A percentile compares a stretch with the other conserved stretches of the same genome.
These are phyloP conservation scores for Dioscorea zingiberensis DNA, from an alignment of 106 monocot genomes.

Conservation along the genomic window DNA sequence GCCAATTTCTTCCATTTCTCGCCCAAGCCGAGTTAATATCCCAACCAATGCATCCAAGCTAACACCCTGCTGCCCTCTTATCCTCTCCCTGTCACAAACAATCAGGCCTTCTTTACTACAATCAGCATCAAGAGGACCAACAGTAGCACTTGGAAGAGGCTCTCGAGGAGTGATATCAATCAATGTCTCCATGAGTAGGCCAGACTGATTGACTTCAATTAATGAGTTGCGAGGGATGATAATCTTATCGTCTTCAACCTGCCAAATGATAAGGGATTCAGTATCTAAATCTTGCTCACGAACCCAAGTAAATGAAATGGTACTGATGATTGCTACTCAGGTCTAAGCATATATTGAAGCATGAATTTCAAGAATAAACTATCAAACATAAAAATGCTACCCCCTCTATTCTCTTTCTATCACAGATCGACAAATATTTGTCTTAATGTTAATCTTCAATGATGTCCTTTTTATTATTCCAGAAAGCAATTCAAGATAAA, in stretches of 20 bases:
- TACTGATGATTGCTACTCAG: no score
- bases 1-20: conserved; percentile 89
- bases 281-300: no score
- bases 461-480: no score
- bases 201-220: conserved; percentile 95
- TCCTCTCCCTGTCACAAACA: conserved; percentile 80
- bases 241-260: conserved; percentile 93
- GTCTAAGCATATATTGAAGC: no score
- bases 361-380: no score
- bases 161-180: conserved; percentile 91
- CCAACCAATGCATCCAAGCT: conserved; percentile 95
- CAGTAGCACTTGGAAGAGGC: conserved; percentile 78
- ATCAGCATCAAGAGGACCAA: conserved; percentile 60
- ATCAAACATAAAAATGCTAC: no score
- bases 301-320: no score
- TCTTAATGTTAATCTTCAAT: no score
- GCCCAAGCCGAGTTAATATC: conserved; percentile 86
- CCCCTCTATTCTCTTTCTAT: no score
- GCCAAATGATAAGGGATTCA: conserved; percentile 2
- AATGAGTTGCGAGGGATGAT: conserved; percentile 86
- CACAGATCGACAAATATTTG: no score
- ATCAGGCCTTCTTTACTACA: conserved; percentile 83
- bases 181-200: conserved; percentile 94
- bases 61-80: conserved; percentile 74
- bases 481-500: no score